These are phyloP conservation scores for Trebouxia sp. DNA, from an alignment of 139 green algal species.

Conservation along the genomic window DNA sequence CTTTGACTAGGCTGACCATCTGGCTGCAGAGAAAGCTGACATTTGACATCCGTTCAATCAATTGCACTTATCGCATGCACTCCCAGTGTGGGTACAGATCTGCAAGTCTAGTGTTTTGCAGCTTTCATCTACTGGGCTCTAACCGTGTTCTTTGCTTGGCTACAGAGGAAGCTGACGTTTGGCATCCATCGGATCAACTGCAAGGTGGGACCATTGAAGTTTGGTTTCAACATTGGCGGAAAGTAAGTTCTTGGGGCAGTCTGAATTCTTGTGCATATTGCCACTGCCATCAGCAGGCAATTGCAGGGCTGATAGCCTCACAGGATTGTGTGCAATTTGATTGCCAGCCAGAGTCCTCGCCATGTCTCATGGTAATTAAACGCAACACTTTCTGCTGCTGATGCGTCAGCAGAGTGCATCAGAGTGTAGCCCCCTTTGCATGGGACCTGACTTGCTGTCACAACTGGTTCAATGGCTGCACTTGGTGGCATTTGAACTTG, in stretches of 20 bases:
- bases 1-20: neutral
- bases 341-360: neutral
- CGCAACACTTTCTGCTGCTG: too few relatives aligned
- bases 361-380: too few relatives aligned
- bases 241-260: constrained; percentile 1
- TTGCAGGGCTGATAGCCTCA: neutral
- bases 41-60: too few relatives aligned
- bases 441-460: too few relatives aligned
- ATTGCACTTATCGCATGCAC: too few relatives aligned
- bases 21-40: neutral
- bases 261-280: constrained; percentile 7
- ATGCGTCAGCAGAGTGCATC: too few relatives aligned
- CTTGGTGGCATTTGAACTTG: too few relatives aligned
- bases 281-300: neutral
- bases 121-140: too few relatives aligned
- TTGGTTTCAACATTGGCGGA: neutral
- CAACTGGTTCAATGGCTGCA: too few relatives aligned
- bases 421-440: too few relatives aligned
- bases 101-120: too few relatives aligned
- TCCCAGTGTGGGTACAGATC: too few relatives aligned
- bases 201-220: constrained; percentile 35
- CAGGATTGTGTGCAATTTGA: neutral
- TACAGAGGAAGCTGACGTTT: constrained; percentile 36
- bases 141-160: neutral
- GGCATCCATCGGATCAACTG: constrained; percentile 52